Base-by-base conservation (phyloP, 2,329 filamentous ascomycete genomes). In the Talaromyces sp. region DNA sequence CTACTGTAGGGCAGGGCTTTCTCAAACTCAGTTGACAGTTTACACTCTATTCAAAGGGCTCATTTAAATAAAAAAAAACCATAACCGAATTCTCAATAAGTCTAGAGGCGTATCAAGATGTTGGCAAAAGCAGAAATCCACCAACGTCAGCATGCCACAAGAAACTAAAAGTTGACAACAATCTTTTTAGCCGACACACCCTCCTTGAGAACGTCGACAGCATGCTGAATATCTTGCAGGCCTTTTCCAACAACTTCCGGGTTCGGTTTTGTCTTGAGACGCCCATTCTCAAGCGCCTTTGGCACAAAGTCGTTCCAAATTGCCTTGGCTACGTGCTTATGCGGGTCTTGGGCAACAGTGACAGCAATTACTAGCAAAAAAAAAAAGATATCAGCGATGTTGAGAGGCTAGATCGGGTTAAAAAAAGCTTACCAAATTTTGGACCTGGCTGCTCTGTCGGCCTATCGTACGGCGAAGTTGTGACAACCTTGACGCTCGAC, bases 151-250 rank as follows among this genome's bases (percentile, higher is more conserved):
- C 23, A 23, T 23, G 23, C 23, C 23, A 23, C 23, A 23, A 23
- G 23, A 23, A 5, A 2, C 40, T 47, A 62, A 23, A 59, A 12
- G 12, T 47, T 63, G 10, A 79, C 73, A 10, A 81, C 77, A 27
- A 80, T 50, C 68, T 81, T 82, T 65, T 73, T 72, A 4, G 75
- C 78, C 14, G 78, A 79, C 4, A 81, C 16, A 10, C 54, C 75
- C 7, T 78, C 77, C 33, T 51, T 62, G 50, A 64, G 70, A 1
- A 71, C 55, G 63, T 80, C 74, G 34, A 81, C 61, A 1, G 71
- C 79, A 2, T 70, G 72, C 64, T 82, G 78, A 1, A 81, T 68
- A 30, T 67, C 73, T 57, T 76, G 75, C 14, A 82, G 65, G 3
- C 80, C 79, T 4, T 75, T 70, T 3, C 79, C 78, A 1, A 77